phyloP scores from a whole-genome alignment of 1,139 yeast genomes.

The Saccharomyces hybrid region DNA sequence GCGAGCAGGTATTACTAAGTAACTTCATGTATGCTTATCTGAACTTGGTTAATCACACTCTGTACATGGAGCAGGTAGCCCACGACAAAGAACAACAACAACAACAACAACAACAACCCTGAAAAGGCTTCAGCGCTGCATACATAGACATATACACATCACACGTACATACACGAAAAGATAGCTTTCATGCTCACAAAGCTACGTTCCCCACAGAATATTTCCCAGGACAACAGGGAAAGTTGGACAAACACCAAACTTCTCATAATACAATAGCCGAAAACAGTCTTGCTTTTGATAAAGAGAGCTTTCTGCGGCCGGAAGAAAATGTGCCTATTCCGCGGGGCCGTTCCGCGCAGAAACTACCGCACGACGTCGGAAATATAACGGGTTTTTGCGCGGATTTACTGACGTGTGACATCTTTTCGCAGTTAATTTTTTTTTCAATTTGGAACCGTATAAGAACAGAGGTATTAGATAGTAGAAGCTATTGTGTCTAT shows the following conservation, averaged over 20 bases:
- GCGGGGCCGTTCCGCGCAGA: not conserved
- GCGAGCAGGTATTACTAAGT: slow-evolving; percentile 83
- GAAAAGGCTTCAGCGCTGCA: not conserved
- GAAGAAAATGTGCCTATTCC: not conserved
- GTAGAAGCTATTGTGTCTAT: not conserved
- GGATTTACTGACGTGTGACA: not conserved
- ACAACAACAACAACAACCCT: not conserved
- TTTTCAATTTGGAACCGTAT: not conserved
- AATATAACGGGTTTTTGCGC: not conserved
- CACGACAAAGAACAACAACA: slow-evolving; percentile 15
- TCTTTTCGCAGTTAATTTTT: not conserved
- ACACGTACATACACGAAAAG: not conserved
- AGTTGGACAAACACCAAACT: not conserved
- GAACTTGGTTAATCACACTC: slow-evolving; percentile 81
- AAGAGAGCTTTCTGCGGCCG: not conserved
- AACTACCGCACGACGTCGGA: not conserved
- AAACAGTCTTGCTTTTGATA: not conserved
- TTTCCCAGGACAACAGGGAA: not conserved
- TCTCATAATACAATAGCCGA: not conserved
- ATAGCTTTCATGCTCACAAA: not conserved
- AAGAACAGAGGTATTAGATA: not conserved
- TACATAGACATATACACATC: slow-evolving; percentile 1
- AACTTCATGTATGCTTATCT: slow-evolving; percentile 95
- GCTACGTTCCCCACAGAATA: not conserved
- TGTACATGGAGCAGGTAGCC: slow-evolving; percentile 56